Percentiles rank a stretch among this genome's conserved stretches.
These are phyloP conservation scores for Bacidia rubella DNA, from an alignment of 495 filamentous ascomycete species.

Conservation along the genomic window DNA sequence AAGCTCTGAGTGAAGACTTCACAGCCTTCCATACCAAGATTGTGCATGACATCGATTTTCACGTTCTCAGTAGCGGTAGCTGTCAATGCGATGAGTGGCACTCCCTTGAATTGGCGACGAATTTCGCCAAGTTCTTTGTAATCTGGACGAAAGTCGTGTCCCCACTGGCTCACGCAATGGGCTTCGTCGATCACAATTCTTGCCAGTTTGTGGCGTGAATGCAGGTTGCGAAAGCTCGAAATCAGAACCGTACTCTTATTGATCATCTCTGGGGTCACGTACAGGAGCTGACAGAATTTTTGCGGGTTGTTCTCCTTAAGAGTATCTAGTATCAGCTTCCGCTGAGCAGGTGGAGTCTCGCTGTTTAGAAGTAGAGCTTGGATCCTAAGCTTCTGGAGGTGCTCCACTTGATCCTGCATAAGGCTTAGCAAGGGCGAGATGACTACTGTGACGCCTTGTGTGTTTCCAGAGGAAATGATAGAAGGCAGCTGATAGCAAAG, in stretches of 20 bases:
- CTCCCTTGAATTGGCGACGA: constrained; percentile 50
- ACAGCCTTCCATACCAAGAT: constrained; percentile 67
- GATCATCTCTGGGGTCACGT: constrained; percentile 95
- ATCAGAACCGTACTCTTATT: constrained; percentile 57
- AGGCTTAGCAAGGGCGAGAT: constrained; percentile 88
- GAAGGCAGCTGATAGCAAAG: constrained; percentile 94
- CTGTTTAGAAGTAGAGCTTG: constrained; percentile 66
- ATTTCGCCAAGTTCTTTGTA: constrained; percentile 76
- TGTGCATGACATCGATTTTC: constrained; percentile 75
- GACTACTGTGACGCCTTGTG: constrained; percentile 77
- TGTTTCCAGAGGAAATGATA: constrained; percentile 66
- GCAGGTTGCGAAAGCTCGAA: constrained; percentile 45
- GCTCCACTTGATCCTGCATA: constrained; percentile 90
- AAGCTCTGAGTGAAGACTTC: constrained; percentile 78
- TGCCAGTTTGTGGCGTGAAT: constrained; percentile 55
- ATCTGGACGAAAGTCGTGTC: constrained; percentile 94
- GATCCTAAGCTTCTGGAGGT: constrained; percentile 61
- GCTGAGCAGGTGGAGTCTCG: constrained; percentile 44
- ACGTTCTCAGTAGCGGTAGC: constrained; percentile 92
- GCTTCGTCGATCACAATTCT: constrained; percentile 95
- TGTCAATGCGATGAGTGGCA: constrained; percentile 88
- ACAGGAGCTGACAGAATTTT: constrained; percentile 65
- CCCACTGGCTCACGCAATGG: constrained; percentile 98
- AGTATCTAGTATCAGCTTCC: constrained; percentile 42
- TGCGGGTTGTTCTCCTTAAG: constrained; percentile 52